These are phyloP conservation scores for Byssoonygena ceratinophila DNA, from an alignment of 2,329 filamentous ascomycete genomes.

Conservation along the genomic window DNA sequence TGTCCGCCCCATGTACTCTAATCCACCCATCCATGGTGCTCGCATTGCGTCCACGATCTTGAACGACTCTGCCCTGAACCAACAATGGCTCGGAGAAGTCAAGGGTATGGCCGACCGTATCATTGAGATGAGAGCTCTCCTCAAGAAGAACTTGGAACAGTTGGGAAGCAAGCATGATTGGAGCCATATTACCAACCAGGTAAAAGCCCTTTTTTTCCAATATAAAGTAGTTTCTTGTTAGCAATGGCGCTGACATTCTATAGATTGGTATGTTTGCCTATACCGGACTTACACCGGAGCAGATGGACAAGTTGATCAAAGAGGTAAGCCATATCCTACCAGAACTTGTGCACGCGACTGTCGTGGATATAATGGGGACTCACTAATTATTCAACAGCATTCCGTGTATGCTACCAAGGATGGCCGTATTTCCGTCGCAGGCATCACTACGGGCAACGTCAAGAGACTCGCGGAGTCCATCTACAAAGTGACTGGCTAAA, in stretches of 20 bases:
- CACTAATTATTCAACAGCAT: conserved; percentile 42
- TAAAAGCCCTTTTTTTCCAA: conserved; percentile 17
- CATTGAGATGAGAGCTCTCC: conserved; percentile 90
- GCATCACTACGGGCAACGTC: conserved; percentile 42
- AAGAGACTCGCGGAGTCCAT: conserved; percentile 42
- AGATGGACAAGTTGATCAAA: conserved; percentile 85
- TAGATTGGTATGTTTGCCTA: conserved; percentile 99
- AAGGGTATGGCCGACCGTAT: conserved; percentile 99
- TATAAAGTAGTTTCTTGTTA: neutral
- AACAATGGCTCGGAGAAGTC: conserved; percentile 92
- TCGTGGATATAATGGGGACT: too few species aligned
- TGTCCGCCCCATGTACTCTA: conserved; percentile 93
- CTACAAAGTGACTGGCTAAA: conserved; percentile 42
- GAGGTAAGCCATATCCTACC: conserved; percentile 48
- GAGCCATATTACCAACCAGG: conserved; percentile 93
- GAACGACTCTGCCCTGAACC: conserved; percentile 70
- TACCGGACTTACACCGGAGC: conserved; percentile 79
- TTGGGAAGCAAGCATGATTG: conserved; percentile 95
- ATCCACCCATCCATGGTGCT: conserved; percentile 92
- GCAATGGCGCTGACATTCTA: neutral
- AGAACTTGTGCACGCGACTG: too few species aligned
- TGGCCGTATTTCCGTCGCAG: conserved; percentile 43
- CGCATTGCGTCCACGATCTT: conserved; percentile 89
- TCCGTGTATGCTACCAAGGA: conserved; percentile 92
- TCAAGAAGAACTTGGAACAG: conserved; percentile 90